Evolutionary conservation across 805 yeast species (phyloP), one percentile per base, ranked within the genome.

Genomic region (Kluyveromyces starmeri): DNA sequence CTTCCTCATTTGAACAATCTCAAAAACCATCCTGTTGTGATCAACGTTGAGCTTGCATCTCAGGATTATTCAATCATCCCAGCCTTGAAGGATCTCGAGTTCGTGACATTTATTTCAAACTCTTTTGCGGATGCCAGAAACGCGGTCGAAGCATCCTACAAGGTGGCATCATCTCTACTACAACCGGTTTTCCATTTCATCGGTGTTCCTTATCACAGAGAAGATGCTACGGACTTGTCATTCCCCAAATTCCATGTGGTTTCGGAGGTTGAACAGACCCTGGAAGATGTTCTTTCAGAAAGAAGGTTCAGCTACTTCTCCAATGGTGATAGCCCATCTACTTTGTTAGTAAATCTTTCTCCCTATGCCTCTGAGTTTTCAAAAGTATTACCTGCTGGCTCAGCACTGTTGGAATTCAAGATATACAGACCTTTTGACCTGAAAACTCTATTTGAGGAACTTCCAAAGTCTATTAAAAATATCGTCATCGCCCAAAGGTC

Each of bases 161-260:
- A 73, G 28, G 55, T 78, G 25, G 71, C 88, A 6, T 55, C 64
- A 22, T 60, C 61, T 36, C 55, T 69, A 21, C 42, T 58, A 5
- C 64, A 61, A 32, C 73, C 92, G 1, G 84, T 83, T 4, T 65
- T 86, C 40, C 95, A 86, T 59, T 82, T 86, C 53, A 78, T 70
- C 51, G 44, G 51, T 28, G 44, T 37, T 16, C 25, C 34, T 13
- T 34, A 38, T 16, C 17, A 34, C 16, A 21, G 32, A 2, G 22
- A 26, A 8, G 26, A 38, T 7, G 23, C 37, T 17, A 35, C 37
- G 12, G 41, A 16, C 8, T 13, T 34, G 2, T 18, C 38, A 13
- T 10, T 27, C 6, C 27, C 35, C 11, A 39, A 39, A 28, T 43
- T 39, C 29, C 38, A 40, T 25, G 40, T 31, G 12, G 31, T 31